Percentiles rank a stretch among this genome's conserved stretches.
Conservation (phyloP, 768 basidiomycete genomes). For the Amanita rubescens region DNA sequence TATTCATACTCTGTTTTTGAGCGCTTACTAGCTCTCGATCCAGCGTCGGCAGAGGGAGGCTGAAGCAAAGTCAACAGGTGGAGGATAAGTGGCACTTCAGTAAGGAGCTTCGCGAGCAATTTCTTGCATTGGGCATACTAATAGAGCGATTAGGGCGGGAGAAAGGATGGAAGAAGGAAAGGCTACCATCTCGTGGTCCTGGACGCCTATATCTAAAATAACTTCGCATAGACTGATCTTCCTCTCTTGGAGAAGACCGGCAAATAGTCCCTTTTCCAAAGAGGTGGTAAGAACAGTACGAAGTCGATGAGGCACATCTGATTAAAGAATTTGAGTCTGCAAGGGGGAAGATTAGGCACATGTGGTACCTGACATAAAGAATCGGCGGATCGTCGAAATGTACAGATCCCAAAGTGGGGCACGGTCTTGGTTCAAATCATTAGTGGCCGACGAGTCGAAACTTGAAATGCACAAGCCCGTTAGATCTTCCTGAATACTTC, state of each 20-base stretch:
- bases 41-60: constrained; percentile 32
- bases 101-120: constrained; percentile 40
- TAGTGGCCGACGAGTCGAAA: constrained; percentile 41
- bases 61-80: constrained; percentile 44
- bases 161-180: background rate
- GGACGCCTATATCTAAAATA: constrained; percentile 46
- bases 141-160: constrained; percentile 27
- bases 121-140: constrained; percentile 31
- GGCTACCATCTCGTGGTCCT: constrained; percentile 40
- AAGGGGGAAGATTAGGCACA: background rate
- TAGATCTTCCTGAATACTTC: constrained; percentile 22
- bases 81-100: constrained; percentile 45
- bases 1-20: constrained; percentile 48
- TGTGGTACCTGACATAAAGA: constrained; percentile 40
- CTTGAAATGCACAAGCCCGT: constrained; percentile 36
- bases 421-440: constrained; percentile 36
- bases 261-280: constrained; percentile 52
- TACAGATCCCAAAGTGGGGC: constrained; percentile 47
- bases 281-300: constrained; percentile 34
- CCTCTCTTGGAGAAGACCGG: constrained; percentile 40
- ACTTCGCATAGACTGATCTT: constrained; percentile 48
- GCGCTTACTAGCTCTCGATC: constrained; percentile 55
- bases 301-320: constrained; percentile 34
- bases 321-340: background rate
- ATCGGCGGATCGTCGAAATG: constrained; percentile 31